These are phyloP conservation scores for Crithidia mellificae DNA, from an alignment of 208 protist genomes.

Conservation along the genomic window DNA sequence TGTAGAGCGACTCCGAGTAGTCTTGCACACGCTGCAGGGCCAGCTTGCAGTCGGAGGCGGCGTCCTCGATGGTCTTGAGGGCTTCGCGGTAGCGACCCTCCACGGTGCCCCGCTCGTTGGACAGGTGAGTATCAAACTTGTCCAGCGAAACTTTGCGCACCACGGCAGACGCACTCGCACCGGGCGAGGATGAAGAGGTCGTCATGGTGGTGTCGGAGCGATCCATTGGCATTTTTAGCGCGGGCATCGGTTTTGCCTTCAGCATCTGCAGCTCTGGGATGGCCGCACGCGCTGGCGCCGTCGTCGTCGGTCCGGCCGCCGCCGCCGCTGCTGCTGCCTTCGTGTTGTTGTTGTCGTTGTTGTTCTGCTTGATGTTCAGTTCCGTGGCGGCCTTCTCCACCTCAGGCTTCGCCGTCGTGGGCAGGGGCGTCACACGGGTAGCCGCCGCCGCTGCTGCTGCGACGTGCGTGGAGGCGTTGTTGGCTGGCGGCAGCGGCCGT, in stretches of 20 bases:
- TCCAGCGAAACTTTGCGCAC: no score
- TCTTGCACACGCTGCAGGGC: constrained; percentile 12
- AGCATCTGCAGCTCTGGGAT: no score
- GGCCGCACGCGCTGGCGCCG: neutral
- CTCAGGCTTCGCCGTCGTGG: neutral
- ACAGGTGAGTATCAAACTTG: no score
- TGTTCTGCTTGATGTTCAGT: neutral
- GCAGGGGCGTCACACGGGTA: no score
- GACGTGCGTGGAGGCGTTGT: neutral
- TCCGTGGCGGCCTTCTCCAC: neutral
- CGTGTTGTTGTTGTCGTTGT: neutral
- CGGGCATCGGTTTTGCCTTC: no score
- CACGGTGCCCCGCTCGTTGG: no score
- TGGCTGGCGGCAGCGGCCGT: neutral
- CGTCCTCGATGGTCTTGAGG: neutral
- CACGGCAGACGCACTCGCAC: no score
- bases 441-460: no score
- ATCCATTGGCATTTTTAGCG: no score
- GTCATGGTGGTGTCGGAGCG: no score
- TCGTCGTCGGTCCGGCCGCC: neutral
- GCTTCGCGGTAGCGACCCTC: constrained; percentile 2
- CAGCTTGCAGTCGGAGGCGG: constrained; percentile 1
- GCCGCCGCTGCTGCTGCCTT: neutral
- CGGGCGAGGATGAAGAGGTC: no score
- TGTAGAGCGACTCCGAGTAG: neutral